A percentile compares a stretch with the other conserved stretches of the same genome.
These are phyloP conservation scores for Euphrasia confusa DNA, from an alignment of 257 asterid species.

Conservation along the genomic window DNA sequence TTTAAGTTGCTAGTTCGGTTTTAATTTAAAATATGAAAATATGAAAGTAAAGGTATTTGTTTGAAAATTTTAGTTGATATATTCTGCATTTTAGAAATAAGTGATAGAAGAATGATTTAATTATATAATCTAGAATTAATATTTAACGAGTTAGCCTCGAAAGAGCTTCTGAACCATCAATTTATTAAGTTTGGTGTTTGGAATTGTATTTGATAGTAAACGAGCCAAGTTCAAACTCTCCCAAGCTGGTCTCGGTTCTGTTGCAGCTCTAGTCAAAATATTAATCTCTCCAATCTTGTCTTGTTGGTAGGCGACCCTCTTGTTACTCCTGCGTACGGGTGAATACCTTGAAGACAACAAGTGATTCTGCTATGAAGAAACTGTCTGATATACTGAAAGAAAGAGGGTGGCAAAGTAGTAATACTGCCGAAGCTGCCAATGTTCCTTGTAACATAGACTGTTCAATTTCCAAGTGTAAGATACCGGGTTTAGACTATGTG, in stretches of 20 bases:
- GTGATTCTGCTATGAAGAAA: constrained; percentile 61
- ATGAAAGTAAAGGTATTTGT: too few relatives aligned
- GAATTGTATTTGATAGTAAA: not conserved
- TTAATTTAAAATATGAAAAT: too few relatives aligned
- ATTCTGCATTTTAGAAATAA: too few relatives aligned
- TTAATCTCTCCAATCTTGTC: not conserved
- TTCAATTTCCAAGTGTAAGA: constrained; percentile 53
- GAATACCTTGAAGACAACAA: constrained; percentile 65
- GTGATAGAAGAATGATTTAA: too few relatives aligned
- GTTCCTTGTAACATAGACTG: constrained; percentile 13
- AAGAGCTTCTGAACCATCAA: too few relatives aligned
- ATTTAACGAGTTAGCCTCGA: too few relatives aligned
- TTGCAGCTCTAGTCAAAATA: too few relatives aligned
- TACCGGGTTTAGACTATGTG: constrained; percentile 67
- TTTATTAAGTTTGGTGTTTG: too few relatives aligned
- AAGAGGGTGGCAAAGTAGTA: constrained; percentile 29
- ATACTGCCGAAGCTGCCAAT: constrained; percentile 28
- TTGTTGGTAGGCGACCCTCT: constrained; percentile 68
- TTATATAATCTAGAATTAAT: too few relatives aligned
- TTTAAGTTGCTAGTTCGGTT: too few relatives aligned
- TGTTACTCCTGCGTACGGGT: constrained; percentile 94
- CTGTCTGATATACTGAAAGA: constrained; percentile 51
- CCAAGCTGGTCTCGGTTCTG: not conserved
- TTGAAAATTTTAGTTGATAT: too few relatives aligned
- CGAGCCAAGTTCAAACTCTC: not conserved